Evolutionary conservation across 352 stramenopile species (phyloP).

Genomic region (Phytopythium montanum): DNA sequence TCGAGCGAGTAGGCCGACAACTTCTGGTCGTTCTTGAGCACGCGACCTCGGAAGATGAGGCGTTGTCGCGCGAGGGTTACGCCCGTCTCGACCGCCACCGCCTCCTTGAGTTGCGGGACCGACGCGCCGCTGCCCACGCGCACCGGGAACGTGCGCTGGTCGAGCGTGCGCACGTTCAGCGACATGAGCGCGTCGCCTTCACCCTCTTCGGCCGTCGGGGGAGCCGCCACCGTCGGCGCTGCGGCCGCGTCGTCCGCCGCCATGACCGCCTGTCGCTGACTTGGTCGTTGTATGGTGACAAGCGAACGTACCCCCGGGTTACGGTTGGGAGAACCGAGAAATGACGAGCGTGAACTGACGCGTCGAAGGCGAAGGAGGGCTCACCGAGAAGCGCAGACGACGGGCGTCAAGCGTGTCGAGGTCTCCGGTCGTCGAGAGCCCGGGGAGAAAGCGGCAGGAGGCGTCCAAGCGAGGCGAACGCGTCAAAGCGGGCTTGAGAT

Average conservation of each 20-base stretch:
- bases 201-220: conserved; percentile 5
- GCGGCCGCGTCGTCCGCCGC: not conserved
- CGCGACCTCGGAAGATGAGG: conserved; percentile 83
- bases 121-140: conserved; percentile 55
- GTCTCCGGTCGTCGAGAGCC: not conserved
- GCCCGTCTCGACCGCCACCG: conserved; percentile 63
- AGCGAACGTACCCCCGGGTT: not conserved
- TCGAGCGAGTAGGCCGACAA: conserved; percentile 73
- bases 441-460: not conserved
- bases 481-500: too few relatives aligned
- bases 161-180: conserved; percentile 80
- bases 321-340: not conserved
- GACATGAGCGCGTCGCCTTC: conserved; percentile 28
- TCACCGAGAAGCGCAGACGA: not conserved
- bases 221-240: conserved; percentile 20
- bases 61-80: conserved; percentile 69
- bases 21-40: conserved; percentile 84
- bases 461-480: too few relatives aligned
- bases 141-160: conserved; percentile 81
- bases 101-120: conserved; percentile 73
- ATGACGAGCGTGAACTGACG: not conserved
- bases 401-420: not conserved
- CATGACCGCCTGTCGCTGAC: not conserved
- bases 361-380: too few relatives aligned
- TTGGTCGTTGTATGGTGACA: not conserved